These are phyloP conservation scores for Knufia petricola DNA, from an alignment of 2,329 filamentous ascomycete species.

Conservation along the genomic window DNA sequence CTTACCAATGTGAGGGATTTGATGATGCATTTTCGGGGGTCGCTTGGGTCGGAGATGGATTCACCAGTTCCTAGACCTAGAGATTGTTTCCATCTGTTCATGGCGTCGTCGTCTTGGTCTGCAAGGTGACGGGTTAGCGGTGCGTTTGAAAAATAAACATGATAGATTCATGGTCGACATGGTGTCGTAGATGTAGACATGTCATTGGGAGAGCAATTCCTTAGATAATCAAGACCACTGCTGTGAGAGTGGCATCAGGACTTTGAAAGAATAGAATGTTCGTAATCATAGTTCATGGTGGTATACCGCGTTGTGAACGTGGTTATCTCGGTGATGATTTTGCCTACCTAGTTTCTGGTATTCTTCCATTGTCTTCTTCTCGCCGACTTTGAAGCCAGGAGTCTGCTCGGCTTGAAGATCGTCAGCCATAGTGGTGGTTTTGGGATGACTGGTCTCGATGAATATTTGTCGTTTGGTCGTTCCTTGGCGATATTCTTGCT, in stretches of 20 bases:
- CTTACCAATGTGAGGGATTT: constrained; percentile 65
- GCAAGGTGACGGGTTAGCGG: too few relatives aligned
- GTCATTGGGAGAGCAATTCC: constrained; percentile 1
- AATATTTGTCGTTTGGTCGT: too few relatives aligned
- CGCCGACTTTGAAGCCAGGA: constrained; percentile 93
- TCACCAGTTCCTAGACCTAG: constrained; percentile 70
- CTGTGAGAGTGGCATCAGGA: neutral
- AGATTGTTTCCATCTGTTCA: constrained; percentile 95
- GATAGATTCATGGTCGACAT: too few relatives aligned
- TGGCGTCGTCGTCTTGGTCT: constrained; percentile 76
- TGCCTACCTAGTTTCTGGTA: constrained; percentile 84
- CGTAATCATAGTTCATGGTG: too few relatives aligned
- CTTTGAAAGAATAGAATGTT: too few relatives aligned
- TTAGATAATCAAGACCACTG: neutral
- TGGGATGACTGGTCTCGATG: neutral
- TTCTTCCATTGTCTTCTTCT: constrained; percentile 96
- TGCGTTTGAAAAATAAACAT: too few relatives aligned
- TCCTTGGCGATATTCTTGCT: too few relatives aligned
- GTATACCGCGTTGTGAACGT: neutral
- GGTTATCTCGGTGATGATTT: neutral
- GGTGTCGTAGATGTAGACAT: neutral
- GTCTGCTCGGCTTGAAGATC: constrained; percentile 81
- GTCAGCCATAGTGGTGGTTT: constrained; percentile 53
- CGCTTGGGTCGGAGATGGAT: constrained; percentile 64
- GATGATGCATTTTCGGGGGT: constrained; percentile 88